A percentile compares a stretch with the other conserved stretches of the same genome.
These are phyloP conservation scores for Sarcocystis neurona DNA, from an alignment of 169 alveolate species.

Conservation along the genomic window DNA sequence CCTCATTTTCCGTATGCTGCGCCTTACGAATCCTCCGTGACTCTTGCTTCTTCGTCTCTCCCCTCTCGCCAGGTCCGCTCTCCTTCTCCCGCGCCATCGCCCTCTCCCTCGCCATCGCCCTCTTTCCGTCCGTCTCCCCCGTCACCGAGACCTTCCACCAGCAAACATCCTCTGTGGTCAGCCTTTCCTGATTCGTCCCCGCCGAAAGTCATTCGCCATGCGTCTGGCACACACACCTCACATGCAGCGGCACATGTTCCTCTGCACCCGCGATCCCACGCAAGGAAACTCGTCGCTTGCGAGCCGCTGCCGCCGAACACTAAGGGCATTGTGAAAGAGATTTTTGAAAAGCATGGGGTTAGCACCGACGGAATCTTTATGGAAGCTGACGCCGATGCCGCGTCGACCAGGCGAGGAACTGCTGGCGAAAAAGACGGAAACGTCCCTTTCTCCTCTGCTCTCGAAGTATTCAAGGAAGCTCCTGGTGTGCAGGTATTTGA, in stretches of 20 bases:
- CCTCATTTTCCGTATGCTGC: no score
- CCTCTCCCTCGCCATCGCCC: no score
- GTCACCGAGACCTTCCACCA: no score
- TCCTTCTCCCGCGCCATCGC: no score
- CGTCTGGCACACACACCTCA: neutral
- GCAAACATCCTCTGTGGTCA: slow-evolving; percentile 40
- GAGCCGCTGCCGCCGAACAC: slow-evolving; percentile 34
- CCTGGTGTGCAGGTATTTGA: neutral
- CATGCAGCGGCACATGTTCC: neutral
- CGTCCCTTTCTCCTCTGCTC: neutral
- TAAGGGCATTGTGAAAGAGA: neutral
- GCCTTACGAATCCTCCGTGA: no score
- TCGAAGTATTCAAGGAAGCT: neutral
- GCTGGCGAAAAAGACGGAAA: neutral
- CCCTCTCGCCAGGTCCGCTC: no score
- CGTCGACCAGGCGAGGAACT: neutral
- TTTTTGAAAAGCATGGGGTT: slow-evolving; percentile 15
- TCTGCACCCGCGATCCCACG: slow-evolving; percentile 33
- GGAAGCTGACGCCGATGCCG: neutral
- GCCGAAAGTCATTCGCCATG: slow-evolving; percentile 5
- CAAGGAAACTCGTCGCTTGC: slow-evolving; percentile 7
- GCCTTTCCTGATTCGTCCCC: slow-evolving; percentile 20
- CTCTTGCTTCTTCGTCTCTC: no score
- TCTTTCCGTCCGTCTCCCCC: no score
- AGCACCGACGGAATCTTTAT: slow-evolving; percentile 18